Percentiles rank a stretch among this genome's conserved stretches.
Evolutionary conservation across 345 rosid genomes (phyloP).

Genomic region (Balakata baccata): DNA sequence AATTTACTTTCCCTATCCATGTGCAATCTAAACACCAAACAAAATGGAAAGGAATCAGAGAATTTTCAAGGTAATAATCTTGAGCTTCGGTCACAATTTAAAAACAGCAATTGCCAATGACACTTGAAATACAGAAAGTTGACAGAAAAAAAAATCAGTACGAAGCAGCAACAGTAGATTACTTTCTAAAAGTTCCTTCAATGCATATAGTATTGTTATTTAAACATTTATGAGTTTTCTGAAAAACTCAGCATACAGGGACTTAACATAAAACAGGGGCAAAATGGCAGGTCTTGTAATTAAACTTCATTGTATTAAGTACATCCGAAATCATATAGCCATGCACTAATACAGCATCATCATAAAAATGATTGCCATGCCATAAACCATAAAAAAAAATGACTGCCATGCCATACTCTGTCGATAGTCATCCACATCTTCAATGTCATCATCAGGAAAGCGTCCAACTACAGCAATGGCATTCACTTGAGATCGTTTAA

Average conservation of each 20-base stretch:
- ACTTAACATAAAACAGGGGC: neutral
- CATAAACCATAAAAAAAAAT: constrained; percentile 9
- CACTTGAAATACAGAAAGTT: neutral
- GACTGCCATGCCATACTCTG: constrained; percentile 44
- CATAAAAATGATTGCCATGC: constrained; percentile 22
- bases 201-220: neutral
- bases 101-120: neutral
- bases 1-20: neutral
- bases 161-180: neutral
- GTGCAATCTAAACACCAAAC: neutral
- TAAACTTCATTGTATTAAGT: neutral
- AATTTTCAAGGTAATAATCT: neutral
- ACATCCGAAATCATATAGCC: neutral
- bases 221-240: neutral
- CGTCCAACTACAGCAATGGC: constrained; percentile 57
- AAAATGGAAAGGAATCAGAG: neutral
- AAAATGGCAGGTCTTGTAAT: neutral
- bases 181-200: neutral
- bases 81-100: neutral
- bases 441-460: constrained; percentile 56
- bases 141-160: neutral
- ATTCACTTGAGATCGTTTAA: constrained; percentile 41
- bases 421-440: constrained; percentile 45
- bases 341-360: neutral
- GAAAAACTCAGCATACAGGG: neutral